Base-by-base conservation (phyloP, 192 early-diverging fungal species). In the Backusella liffmaniae region DNA sequence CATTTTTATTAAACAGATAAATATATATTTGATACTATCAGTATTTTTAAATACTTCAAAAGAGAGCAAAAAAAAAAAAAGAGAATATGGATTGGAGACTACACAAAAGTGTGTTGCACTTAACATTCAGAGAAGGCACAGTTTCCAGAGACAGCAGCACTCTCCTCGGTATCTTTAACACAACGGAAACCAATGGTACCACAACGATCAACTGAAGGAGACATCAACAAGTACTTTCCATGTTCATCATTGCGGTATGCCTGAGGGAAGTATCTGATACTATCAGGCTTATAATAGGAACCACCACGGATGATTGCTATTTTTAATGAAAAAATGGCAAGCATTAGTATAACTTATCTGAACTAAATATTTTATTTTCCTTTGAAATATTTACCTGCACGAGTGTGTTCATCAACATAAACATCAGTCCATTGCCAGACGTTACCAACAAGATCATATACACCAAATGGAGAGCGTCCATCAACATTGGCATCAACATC, bases 371-470 rank as follows among this genome's bases (percentile, higher is more conserved):
- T 34, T 67, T 18, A 15, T 16, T 67, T 13, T 34, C 6, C 6
- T 67, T 35, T 53, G 30, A 8, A 13, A 32, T 18, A n/a, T 36
- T 71, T 71, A 71, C 70, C 70, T 46, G 75, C 66, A 30, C 75
- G 26, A 16, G 46, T 36, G 35, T 70, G 75, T 16, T 76, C 49
- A 70, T 76, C 75, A 9, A 51, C 36, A 56, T 76, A 76, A 26
- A 76, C 75, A 69, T 76, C 75, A 13, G 75, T 76, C 75, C 75
- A 76, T 15, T 76, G 65, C 75, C 75, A 76, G 0, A 76, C 75
- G 37, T 76, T 76, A 66, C 75, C 75, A 21, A 76, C 75, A 42
- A 76, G 42, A 62, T 76, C 75, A 41, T 76, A 76, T 36, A 76
- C 75, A 59, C 75, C 75, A 26, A 76, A 68, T 35, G 39, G 41